These are phyloP conservation scores for Hirsutella rhossiliensis DNA, from an alignment of 2,329 filamentous ascomycete species.

Conservation along the genomic window DNA sequence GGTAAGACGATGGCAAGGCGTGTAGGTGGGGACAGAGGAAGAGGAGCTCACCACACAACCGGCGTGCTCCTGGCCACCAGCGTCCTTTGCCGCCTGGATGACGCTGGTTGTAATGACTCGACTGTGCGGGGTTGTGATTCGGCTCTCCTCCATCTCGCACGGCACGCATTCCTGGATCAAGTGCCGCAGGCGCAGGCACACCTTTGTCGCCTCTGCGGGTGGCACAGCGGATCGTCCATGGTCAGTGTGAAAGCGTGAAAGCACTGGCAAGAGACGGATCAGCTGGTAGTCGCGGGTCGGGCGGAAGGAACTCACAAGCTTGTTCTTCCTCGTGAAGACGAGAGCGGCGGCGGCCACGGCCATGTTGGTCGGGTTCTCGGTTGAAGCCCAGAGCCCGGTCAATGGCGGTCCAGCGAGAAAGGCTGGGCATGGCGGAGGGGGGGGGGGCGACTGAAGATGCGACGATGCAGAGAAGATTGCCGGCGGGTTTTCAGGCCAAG, in stretches of 20 bases:
- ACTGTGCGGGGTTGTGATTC: conserved; percentile 71
- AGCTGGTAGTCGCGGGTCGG: too few species aligned
- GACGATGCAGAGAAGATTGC: neutral
- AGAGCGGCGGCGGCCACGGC: conserved; percentile 14
- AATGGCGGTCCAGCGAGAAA: conserved; percentile 16
- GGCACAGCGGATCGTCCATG: conserved; percentile 55
- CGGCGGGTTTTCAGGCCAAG: too few species aligned
- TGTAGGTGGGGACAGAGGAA: neutral
- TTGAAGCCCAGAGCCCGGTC: conserved; percentile 16
- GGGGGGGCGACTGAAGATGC: too few species aligned
- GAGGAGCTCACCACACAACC: conserved; percentile 53
- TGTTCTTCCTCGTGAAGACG: conserved; percentile 31
- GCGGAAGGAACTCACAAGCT: conserved; percentile 31
- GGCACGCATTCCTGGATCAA: conserved; percentile 82
- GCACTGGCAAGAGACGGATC: conserved; percentile 32
- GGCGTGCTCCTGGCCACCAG: conserved; percentile 61
- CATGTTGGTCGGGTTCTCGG: conserved; percentile 7
- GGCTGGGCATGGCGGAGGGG: conserved; percentile 6
- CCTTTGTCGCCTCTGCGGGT: conserved; percentile 71
- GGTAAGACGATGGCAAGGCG: neutral
- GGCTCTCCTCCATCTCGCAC: conserved; percentile 70
- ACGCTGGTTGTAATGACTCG: conserved; percentile 73
- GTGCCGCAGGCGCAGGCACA: conserved; percentile 81
- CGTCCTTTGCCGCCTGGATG: conserved; percentile 66
- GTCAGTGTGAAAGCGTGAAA: conserved; percentile 50